These are phyloP conservation scores for Taphrina populina DNA, from an alignment of 1,139 yeast species.

Conservation along the genomic window DNA sequence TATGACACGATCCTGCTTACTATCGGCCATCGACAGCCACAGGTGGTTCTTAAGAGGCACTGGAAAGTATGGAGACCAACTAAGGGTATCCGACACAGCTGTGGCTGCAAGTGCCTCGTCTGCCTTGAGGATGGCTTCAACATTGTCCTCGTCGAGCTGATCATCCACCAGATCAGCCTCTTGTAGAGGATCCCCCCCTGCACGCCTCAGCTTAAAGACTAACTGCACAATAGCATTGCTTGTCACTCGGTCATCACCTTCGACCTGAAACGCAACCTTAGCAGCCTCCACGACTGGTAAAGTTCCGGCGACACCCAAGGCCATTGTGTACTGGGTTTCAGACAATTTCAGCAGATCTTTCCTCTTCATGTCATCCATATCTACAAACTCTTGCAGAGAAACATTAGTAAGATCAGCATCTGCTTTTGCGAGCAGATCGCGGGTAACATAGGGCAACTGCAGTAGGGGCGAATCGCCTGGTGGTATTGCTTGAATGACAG, in stretches of 20 bases:
- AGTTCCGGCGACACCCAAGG: constrained; percentile 60
- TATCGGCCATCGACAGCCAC: constrained; percentile 36
- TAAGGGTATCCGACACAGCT: constrained; percentile 24
- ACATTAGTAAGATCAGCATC: constrained; percentile 50
- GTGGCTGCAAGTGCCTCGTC: constrained; percentile 29
- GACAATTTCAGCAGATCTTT: constrained; percentile 54
- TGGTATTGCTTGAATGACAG: constrained; percentile 75
- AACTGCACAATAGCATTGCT: constrained; percentile 75
- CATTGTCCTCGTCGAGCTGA: constrained; percentile 25
- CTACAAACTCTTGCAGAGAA: constrained; percentile 65
- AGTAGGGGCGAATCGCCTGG: constrained; percentile 57
- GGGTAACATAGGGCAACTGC: constrained; percentile 75
- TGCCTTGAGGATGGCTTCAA: constrained; percentile 18
- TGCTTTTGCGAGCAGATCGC: constrained; percentile 45
- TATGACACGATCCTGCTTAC: constrained; percentile 36
- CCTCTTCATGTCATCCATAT: constrained; percentile 57
- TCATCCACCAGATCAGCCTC: constrained; percentile 6
- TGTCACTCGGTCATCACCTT: constrained; percentile 78
- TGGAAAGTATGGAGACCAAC: constrained; percentile 34
- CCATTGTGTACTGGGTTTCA: constrained; percentile 51
- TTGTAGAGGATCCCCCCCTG: constrained; percentile 41
- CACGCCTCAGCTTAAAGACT: constrained; percentile 69
- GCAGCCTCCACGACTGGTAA: constrained; percentile 71
- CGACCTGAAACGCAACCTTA: constrained; percentile 74
- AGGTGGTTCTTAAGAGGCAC: constrained; percentile 27